phyloP scores from a whole-genome alignment of 768 basidiomycete genomes.

The Lentinula boryana region DNA sequence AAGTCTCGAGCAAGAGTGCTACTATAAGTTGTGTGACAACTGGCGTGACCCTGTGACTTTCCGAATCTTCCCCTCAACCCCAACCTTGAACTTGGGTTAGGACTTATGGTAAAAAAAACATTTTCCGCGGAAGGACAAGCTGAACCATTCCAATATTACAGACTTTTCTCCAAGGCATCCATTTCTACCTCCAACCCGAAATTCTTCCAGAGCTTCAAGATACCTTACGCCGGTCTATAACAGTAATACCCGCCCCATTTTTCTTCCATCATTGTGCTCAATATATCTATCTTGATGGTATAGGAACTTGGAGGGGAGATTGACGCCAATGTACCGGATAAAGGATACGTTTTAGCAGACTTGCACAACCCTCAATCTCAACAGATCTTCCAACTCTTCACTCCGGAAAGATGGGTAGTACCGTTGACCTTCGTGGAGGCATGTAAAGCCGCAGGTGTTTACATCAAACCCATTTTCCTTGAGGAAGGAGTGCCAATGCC shows the following conservation, averaged over 20 bases:
- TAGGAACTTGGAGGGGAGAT: slow-evolving; percentile 54
- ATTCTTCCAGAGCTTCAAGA: slow-evolving; percentile 61
- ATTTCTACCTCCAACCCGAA: slow-evolving; percentile 84
- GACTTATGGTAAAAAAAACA: slow-evolving; percentile 3
- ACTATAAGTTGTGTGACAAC: too few relatives aligned
- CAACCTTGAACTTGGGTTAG: slow-evolving; percentile 11
- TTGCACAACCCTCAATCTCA: slow-evolving; percentile 65
- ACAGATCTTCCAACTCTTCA: slow-evolving; percentile 63
- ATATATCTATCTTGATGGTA: slow-evolving; percentile 27
- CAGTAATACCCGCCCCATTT: slow-evolving; percentile 33
- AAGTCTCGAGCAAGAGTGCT: too few relatives aligned
- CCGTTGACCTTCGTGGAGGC: slow-evolving; percentile 80
- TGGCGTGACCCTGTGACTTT: background rate
- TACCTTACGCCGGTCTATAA: slow-evolving; percentile 69
- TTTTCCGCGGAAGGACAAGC: background rate
- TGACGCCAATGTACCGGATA: slow-evolving; percentile 71
- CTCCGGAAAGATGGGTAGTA: slow-evolving; percentile 67
- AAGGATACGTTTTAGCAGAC: slow-evolving; percentile 69
- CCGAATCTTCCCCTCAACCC: background rate
- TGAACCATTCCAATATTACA: slow-evolving; percentile 16
- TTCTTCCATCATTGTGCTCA: background rate
- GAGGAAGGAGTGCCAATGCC: slow-evolving; percentile 59
- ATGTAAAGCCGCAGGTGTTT: slow-evolving; percentile 73
- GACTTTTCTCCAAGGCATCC: slow-evolving; percentile 77
- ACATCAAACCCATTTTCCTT: slow-evolving; percentile 71